These are phyloP conservation scores for Aquilaria malaccensis DNA, from an alignment of 345 rosid genomes.

Conservation along the genomic window DNA sequence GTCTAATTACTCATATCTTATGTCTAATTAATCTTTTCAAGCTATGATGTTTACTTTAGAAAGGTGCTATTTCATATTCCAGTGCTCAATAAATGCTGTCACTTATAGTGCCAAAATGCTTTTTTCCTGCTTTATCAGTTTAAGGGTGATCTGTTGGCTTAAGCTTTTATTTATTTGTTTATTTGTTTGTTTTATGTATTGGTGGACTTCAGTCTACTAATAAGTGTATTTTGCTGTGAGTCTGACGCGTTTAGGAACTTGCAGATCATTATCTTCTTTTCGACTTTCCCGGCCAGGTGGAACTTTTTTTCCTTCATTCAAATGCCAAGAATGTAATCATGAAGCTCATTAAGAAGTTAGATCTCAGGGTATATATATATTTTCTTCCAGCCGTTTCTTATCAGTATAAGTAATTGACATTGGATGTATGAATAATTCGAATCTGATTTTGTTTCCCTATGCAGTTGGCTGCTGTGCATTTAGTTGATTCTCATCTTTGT, in stretches of 20 bases:
- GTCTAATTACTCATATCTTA: no score
- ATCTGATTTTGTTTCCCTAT: constrained; percentile 20
- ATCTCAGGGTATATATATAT: constrained; percentile 62
- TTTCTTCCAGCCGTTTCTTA: neutral
- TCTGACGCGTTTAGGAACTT: constrained; percentile 19
- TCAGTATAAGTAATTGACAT: constrained; percentile 1
- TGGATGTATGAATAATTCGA: constrained; percentile 7
- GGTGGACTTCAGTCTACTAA: no score
- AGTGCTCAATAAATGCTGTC: no score
- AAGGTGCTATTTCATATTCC: no score
- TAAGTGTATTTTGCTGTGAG: neutral
- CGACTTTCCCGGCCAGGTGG: constrained; percentile 98
- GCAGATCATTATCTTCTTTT: constrained; percentile 95
- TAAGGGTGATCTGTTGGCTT: neutral
- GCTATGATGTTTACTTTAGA: no score
- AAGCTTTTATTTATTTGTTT: neutral
- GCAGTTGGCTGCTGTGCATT: constrained; percentile 86
- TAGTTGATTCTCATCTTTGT: constrained; percentile 83
- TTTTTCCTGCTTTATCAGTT: no score
- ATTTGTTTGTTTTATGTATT: no score
- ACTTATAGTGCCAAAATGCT: no score
- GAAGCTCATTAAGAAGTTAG: constrained; percentile 66
- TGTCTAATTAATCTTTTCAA: no score
- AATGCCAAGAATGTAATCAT: constrained; percentile 66
- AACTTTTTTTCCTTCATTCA: constrained; percentile 74